Evolutionary conservation across 257 asterid genomes (phyloP), one percentile per base, ranked within the genome.

Genomic region (Solanum bulbocastanum): DNA sequence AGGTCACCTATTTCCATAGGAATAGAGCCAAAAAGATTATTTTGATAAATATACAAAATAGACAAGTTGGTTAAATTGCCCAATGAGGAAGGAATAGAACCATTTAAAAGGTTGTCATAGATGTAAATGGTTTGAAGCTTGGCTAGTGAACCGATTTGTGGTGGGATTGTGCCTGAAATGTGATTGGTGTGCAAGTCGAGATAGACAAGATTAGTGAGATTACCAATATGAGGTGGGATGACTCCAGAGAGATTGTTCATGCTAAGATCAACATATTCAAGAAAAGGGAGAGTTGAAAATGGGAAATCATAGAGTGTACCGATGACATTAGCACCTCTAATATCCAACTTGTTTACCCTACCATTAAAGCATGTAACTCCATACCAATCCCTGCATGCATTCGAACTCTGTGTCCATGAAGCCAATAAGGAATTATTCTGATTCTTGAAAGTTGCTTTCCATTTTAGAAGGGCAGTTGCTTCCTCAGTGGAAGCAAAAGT

Each of bases 1-100:
- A 62, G 8, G 0, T 62, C 0, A 62, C 32, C 71, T n/a, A 62
- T 62, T 23, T 62, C 32, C 1, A 0, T 0, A 10, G 32, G 32
- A 62, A 62, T 62, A 1, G 32, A 23, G 30, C 71, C 32, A n/a
- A 4, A 62, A 62, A 23, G 3, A 10, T 1, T 10, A 62, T n/a
- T 62, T 1, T 62, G 13, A n/a, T 23, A 62, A 62, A 23, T 2
- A 23, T 0, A 62, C 71, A 62, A 62, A 62, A 10, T 9, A 23
- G 71, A n/a, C 15, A 62, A 23, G 71, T 10, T 62, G 71, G 15
- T 62, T 3, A 62, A 23, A 23, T 62, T 62, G 1, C 71, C 8
- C 14, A 62, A 23, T n/a, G 71, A 62, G 6, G 3, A 5, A n/a
- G 32, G 32, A 10, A 4, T 10, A 0, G 30, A 60, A 60, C 69